Evolutionary conservation across 768 basidiomycete genomes (phyloP).

Genomic region (Podaxis sp.): DNA sequence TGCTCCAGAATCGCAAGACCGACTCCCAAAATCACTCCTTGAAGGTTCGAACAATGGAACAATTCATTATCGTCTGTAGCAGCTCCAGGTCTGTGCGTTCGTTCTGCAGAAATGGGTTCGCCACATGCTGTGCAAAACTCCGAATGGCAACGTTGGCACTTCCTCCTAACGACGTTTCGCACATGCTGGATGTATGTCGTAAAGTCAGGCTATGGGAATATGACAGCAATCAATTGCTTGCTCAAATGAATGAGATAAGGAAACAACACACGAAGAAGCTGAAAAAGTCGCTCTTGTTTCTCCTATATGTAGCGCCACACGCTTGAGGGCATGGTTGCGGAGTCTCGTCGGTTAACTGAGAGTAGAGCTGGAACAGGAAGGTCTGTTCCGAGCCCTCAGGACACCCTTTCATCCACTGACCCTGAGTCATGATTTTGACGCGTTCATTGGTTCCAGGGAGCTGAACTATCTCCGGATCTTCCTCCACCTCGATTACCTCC

Average conservation of each 20-base stretch:
- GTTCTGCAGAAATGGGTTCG: constrained; percentile 52
- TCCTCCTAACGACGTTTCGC: constrained; percentile 50
- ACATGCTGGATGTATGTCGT: constrained; percentile 66
- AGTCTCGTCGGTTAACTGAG: constrained; percentile 58
- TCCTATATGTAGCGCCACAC: constrained; percentile 61
- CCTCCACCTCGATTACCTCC: constrained; percentile 90
- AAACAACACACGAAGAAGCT: constrained; percentile 65
- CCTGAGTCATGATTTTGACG: constrained; percentile 76
- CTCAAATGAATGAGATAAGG: constrained; percentile 3
- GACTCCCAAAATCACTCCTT: constrained; percentile 89
- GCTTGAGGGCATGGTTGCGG: constrained; percentile 69
- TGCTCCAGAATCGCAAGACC: constrained; percentile 86
- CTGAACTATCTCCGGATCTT: constrained; percentile 56
- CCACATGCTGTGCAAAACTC: constrained; percentile 77
- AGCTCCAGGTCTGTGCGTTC: constrained; percentile 17
- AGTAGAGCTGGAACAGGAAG: constrained; percentile 83
- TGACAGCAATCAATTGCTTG: not conserved
- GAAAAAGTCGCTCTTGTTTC: constrained; percentile 80
- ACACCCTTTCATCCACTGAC: constrained; percentile 97
- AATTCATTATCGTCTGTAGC: constrained; percentile 36
- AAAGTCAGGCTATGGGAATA: constrained; percentile 60
- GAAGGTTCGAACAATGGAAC: constrained; percentile 87
- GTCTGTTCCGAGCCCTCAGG: constrained; percentile 91
- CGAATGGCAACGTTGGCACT: constrained; percentile 60
- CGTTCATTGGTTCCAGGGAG: constrained; percentile 42